These are phyloP conservation scores for Andrographis paniculata DNA, from an alignment of 305 asterid species.

Conservation along the genomic window DNA sequence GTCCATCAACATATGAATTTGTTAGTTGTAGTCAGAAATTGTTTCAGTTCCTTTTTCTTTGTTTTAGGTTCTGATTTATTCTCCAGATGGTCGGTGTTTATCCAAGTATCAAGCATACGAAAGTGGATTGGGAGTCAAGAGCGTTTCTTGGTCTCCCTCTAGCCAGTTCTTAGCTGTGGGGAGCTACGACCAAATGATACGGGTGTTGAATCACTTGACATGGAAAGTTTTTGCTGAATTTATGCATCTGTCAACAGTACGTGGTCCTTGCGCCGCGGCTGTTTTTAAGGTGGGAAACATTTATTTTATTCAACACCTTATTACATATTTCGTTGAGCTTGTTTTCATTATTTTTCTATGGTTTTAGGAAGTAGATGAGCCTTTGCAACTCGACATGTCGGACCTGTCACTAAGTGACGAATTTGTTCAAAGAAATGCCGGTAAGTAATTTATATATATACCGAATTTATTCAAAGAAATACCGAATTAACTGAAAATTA, in stretches of 20 bases:
- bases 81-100: conserved; percentile 95
- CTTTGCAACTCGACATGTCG: conserved; percentile 86
- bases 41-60: background rate
- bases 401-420: conserved; percentile 70
- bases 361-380: conserved; percentile 91
- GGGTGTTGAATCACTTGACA: conserved; percentile 95
- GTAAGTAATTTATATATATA: conserved; percentile 36
- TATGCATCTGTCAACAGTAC: conserved; percentile 64
- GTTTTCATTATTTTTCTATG: conserved; percentile 10
- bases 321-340: conserved; percentile 1
- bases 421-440: conserved; percentile 48
- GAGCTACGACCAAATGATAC: conserved; percentile 95
- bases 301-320: conserved; percentile 3
- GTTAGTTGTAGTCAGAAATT: conserved; percentile 7
- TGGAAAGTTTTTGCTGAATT: conserved; percentile 99
- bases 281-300: conserved; percentile 59
- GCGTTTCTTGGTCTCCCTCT: conserved; percentile 94
- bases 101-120: conserved; percentile 96
- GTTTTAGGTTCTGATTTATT: conserved; percentile 77
- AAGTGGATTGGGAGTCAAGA: conserved; percentile 94
- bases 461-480: no score
- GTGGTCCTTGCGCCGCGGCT: conserved; percentile 94
- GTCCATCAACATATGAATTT: conserved; percentile 5
- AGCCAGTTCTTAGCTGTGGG: conserved; percentile 96
- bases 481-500: no score